Evolutionary conservation across 2,329 filamentous ascomycete genomes (phyloP), one percentile per base, ranked within the genome.

Genomic region (Pseudocercospora eumusae): DNA sequence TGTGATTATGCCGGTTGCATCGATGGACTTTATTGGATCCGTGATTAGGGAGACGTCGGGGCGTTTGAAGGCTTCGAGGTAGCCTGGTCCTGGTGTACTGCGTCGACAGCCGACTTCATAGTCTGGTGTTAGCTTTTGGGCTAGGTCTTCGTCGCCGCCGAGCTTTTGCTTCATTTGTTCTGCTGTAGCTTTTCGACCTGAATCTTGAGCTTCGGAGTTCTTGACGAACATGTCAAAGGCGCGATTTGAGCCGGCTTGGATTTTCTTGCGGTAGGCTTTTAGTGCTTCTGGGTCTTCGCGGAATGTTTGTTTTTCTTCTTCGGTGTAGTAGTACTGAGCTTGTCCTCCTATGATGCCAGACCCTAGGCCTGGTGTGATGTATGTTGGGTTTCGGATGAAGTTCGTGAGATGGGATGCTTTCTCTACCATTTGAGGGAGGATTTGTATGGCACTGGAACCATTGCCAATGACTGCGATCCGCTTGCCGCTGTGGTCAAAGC

Each of bases 61-160:
- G n/a, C 63, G 64, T 7, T 62, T 64, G 42, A 79, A 72, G 3
- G 75, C 70, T 62, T 80, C 74, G 8, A 80, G 69, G 59, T 78
- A 80, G 1, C 76, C 75, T 7, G 73, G 73, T 9, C 75, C 77
- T 1, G 76, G 75, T 0, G 87, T 90, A 0, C 88, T 77, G 3
- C 88, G 82, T 11, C 87, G 82, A 65, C 88, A 90, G 66, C 86
- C 84, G 1, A 86, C 85, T 0, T 86, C 65, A 69, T 87, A 89
- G 64, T 88, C 83, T 0, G 88, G 88, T 3, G 86, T 78, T 2
- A 89, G 77, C 21, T 80, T 77, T 0, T 83, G 76, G 0, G 84
- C 73, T 3, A 89, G 75, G 23, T 85, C 81, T 0, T 85, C 83
- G 63, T 86, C 84, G 57, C 80, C 79, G 0, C 73, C 75, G 0